Evolutionary conservation across 805 yeast genomes (phyloP).

Genomic region (Candida ponderosae): DNA sequence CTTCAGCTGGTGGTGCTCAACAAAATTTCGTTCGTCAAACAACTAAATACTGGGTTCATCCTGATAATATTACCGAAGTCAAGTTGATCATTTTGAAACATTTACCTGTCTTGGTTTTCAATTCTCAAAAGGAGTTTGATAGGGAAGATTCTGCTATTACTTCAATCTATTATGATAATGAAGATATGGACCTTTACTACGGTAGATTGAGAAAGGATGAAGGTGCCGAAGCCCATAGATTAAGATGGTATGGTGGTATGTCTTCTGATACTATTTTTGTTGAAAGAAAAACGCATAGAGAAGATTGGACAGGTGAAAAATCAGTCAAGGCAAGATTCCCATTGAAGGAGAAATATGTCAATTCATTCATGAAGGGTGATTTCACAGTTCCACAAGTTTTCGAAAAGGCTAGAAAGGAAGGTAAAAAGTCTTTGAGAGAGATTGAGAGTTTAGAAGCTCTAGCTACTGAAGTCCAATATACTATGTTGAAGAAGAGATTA

Average conservation of each 20-base stretch:
- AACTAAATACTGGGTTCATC: conserved; percentile 98
- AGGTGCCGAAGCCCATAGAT: conserved; percentile 97
- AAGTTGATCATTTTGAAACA: conserved; percentile 89
- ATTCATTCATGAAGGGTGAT: conserved; percentile 74
- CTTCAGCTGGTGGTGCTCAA: conserved; percentile 96
- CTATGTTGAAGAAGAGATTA: conserved; percentile 72
- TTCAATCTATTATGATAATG: conserved; percentile 91
- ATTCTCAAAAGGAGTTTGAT: conserved; percentile 93
- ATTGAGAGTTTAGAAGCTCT: conserved; percentile 87
- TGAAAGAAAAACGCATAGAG: conserved; percentile 96
- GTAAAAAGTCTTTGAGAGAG: conserved; percentile 79
- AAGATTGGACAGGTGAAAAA: conserved; percentile 99
- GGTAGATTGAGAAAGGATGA: conserved; percentile 94
- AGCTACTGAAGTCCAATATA: conserved; percentile 89
- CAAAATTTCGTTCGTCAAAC: conserved; percentile 98
- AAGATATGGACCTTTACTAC: conserved; percentile 81
- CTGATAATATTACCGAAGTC: conserved; percentile 94
- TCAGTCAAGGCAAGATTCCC: conserved; percentile 97
- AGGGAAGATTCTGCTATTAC: conserved; percentile 93
- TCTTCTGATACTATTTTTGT: conserved; percentile 84
- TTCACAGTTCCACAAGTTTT: conserved; percentile 86
- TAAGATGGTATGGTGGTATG: conserved; percentile 99
- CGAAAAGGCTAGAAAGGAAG: conserved; percentile 88
- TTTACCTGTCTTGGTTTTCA: conserved; percentile 93
- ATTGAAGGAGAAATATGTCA: conserved; percentile 84